Conservation (phyloP, 192 early-diverging fungal genomes). For the Umbelopsis sp. region DNA sequence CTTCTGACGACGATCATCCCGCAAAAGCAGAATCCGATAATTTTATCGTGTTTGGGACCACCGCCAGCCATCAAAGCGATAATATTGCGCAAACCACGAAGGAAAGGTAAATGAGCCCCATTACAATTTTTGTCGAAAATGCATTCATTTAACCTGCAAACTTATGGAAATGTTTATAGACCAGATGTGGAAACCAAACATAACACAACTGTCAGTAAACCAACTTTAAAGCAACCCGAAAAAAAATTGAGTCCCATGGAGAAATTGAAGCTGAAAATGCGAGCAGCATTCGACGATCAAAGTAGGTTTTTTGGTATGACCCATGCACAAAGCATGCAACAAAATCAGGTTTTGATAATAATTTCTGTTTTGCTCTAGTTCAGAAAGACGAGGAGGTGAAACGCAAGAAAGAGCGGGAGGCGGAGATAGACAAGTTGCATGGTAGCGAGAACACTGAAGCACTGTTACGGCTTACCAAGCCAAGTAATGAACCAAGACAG, state of each 20-base stretch:
- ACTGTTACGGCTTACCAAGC: constrained; percentile 2
- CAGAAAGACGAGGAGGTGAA: constrained; percentile 37
- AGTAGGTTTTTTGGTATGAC: constrained; percentile 28
- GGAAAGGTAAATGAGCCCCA: neutral
- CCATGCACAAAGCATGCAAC: neutral
- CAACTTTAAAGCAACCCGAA: neutral
- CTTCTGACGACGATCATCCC: constrained; percentile 25
- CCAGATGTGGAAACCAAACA: neutral
- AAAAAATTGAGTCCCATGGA: constrained; percentile 48
- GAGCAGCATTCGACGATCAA: constrained; percentile 44
- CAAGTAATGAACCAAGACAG: neutral
- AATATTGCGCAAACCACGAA: neutral
- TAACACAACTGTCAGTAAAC: neutral
- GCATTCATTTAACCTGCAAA: too few relatives aligned
- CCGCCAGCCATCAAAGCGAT: neutral
- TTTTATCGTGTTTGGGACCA: constrained; percentile 44
- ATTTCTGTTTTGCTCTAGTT: constrained; percentile 26
- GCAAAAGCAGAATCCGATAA: constrained; percentile 24
- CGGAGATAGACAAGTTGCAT: constrained; percentile 32
- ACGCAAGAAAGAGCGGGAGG: constrained; percentile 39
- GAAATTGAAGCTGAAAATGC: constrained; percentile 46
- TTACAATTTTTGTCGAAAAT: neutral
- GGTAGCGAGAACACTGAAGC: constrained; percentile 14
- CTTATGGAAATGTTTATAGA: too few relatives aligned
- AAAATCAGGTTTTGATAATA: neutral